phyloP scores from a whole-genome alignment of 768 basidiomycete genomes.

The Phylloporus arenicola region DNA sequence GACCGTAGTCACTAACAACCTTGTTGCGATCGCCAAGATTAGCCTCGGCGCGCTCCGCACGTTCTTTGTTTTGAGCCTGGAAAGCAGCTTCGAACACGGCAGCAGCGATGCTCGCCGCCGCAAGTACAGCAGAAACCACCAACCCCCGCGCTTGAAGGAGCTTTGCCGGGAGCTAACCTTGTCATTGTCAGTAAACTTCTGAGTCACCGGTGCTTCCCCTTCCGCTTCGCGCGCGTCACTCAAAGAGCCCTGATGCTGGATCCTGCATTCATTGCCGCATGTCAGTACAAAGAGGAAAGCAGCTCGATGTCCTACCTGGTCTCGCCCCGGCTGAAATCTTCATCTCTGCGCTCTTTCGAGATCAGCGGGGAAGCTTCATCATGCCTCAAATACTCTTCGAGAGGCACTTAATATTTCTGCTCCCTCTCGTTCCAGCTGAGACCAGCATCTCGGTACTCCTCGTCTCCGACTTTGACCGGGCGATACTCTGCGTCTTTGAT shows the following conservation, averaged over 20 bases:
- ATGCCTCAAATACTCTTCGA: conserved; percentile 8
- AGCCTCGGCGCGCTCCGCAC: background rate
- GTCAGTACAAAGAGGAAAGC: background rate
- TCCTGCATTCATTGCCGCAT: background rate
- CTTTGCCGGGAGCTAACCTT: background rate
- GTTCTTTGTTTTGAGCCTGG: conserved; percentile 4
- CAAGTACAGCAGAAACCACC: conserved; percentile 9
- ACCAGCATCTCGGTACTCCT: background rate
- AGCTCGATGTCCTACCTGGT: background rate
- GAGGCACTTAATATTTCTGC: conserved; percentile 17
- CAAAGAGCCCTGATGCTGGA: background rate
- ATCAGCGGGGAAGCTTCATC: background rate
- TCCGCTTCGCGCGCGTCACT: background rate
- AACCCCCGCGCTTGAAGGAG: conserved; percentile 6
- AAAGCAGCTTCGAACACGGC: conserved; percentile 7
- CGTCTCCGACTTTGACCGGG: background rate
- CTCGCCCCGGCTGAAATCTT: background rate
- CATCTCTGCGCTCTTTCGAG: background rate
- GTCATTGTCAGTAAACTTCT: background rate
- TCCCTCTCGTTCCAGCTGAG: conserved; percentile 3
- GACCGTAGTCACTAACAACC: background rate
- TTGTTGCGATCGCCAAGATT: background rate
- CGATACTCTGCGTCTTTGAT: background rate
- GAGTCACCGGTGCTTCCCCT: background rate
- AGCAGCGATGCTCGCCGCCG: conserved; percentile 9